phyloP scores from a whole-genome alignment of 176 grass and related monocot species.

The Rhynchospora pubera region DNA sequence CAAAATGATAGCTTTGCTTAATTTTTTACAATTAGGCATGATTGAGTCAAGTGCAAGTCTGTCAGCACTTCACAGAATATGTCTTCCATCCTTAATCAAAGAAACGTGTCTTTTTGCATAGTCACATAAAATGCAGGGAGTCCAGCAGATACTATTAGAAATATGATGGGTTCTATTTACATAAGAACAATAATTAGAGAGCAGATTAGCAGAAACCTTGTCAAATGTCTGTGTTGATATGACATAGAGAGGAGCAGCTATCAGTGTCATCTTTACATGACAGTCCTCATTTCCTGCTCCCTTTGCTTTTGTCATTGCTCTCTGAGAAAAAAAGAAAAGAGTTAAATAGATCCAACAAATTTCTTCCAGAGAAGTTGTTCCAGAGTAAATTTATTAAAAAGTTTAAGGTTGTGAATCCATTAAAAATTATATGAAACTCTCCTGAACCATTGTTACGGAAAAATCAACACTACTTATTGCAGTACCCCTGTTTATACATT shows the following conservation, averaged over 20 bases:
- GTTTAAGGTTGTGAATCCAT: too few species aligned
- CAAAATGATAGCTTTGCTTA: too few species aligned
- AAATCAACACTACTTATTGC: too few species aligned
- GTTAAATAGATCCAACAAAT: background rate
- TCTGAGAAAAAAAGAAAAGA: slow-evolving; percentile 26
- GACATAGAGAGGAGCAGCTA: slow-evolving; percentile 88
- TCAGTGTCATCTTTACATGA: slow-evolving; percentile 80
- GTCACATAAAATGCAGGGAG: background rate
- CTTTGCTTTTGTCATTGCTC: slow-evolving; percentile 87
- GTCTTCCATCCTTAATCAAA: too few species aligned
- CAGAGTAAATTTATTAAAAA: too few species aligned
- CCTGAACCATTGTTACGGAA: too few species aligned
- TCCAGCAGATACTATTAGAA: background rate
- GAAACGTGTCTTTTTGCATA: too few species aligned
- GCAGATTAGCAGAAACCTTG: slow-evolving; percentile 39
- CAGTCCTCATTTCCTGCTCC: slow-evolving; percentile 61
- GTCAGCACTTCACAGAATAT: too few species aligned
- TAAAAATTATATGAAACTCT: too few species aligned
- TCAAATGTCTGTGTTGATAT: slow-evolving; percentile 83
- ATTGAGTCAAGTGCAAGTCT: too few species aligned
- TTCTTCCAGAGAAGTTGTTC: background rate
- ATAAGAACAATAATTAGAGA: background rate
- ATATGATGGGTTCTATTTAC: background rate
- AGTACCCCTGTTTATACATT: too few species aligned
- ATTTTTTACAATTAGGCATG: too few species aligned